Evolutionary conservation across 352 stramenopile genomes (phyloP), one percentile per base, ranked within the genome.

Genomic region (Globisporangium recalcitrans): DNA sequence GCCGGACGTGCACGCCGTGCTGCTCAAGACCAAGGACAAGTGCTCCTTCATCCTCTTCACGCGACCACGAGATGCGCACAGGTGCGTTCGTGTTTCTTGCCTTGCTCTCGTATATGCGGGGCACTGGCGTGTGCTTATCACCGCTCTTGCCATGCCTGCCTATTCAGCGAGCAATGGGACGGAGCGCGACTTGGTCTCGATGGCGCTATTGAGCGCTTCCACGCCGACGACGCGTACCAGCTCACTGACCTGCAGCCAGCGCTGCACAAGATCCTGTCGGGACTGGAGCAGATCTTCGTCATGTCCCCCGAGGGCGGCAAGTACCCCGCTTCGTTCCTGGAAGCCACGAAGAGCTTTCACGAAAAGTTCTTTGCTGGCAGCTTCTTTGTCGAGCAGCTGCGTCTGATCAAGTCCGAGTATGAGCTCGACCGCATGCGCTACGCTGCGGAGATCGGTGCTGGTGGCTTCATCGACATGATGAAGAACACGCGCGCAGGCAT

Each of bases 391-490:
- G 85, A 94, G 52, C 75, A 88, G 53, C 71, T 94, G 19, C 85
- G 85, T 34, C 69, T 89, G 3, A 55, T 87, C 52, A 94, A 94
- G 65, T 92, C 81, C 0, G 72, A 84, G 46, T 78, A 77, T 36
- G 85, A 94, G 59, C 65, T 91, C 0, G 77, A 86, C 21, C 77
- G 82, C 40, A 94, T 94, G 82, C 77, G 81, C 11, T 82, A 80
- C 64, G 85, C 85, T 4, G 80, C 78, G 0, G 70, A 88, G n/a
- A 85, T 94, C 51, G 85, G 77, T 9, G 62, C 61, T 0, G 69
- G 80, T 10, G 85, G 82, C 14, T 94, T 94, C 57, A 67, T 82
- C 49, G 76, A 86, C 40, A 90, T 94, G 78, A 94, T 94, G 79
- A 78, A 77, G 52, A 67, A 69, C 40, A 88, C 79, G 5, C 67